These are phyloP conservation scores for Prunella vulgaris DNA, from an alignment of 257 asterid genomes.

Conservation along the genomic window DNA sequence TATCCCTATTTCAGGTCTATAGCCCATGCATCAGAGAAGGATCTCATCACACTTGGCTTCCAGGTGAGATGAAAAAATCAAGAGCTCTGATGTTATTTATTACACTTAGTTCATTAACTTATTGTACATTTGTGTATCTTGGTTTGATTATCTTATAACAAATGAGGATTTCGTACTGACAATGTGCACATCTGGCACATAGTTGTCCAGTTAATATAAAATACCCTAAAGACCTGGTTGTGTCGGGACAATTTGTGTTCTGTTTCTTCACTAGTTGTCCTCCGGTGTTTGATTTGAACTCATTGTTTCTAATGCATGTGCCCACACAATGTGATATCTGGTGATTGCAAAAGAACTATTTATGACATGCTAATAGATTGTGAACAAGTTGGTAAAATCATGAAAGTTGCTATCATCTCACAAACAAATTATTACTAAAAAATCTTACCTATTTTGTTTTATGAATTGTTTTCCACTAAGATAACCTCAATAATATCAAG, in stretches of 20 bases:
- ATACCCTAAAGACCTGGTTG: slow-evolving; percentile 2
- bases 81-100: not conserved
- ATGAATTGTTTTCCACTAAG: not conserved
- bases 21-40: slow-evolving; percentile 84
- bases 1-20: slow-evolving; percentile 65
- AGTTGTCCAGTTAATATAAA: not conserved
- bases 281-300: not conserved
- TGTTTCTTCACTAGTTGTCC: not conserved
- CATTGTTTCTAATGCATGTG: no score
- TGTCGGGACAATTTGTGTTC: not conserved
- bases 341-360: no score
- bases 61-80: slow-evolving; percentile 58
- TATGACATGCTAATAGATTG: not conserved
- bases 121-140: not conserved
- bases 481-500: not conserved
- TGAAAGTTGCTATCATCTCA: not conserved
- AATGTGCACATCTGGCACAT: not conserved
- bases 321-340: no score
- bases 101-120: not conserved
- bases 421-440: not conserved
- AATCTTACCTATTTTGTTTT: not conserved
- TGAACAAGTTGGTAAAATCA: not conserved
- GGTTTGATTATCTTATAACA: slow-evolving; percentile 7
- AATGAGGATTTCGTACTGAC: not conserved
- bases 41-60: slow-evolving; percentile 86